Conservation (phyloP, 2,329 filamentous ascomycete genomes). For the Penicillium sp. region DNA sequence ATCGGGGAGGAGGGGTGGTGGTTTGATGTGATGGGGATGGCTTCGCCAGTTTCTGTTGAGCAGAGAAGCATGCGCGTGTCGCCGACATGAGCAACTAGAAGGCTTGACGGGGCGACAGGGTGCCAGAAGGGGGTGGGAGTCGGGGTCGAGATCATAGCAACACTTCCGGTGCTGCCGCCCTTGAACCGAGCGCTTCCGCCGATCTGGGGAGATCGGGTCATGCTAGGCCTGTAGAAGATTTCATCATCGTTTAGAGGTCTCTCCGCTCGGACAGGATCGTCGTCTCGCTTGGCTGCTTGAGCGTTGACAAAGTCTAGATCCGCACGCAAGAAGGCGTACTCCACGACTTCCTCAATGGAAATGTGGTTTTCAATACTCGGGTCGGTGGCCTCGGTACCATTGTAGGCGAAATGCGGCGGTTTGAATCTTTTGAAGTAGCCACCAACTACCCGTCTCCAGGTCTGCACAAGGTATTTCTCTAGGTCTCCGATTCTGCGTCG, state of each 20-base stretch:
- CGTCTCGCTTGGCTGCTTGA: slow-evolving; percentile 76
- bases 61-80: slow-evolving; percentile 90
- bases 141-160: slow-evolving; percentile 87
- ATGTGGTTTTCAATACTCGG: slow-evolving; percentile 35
- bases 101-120: slow-evolving; percentile 75
- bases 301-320: slow-evolving; percentile 92
- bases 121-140: slow-evolving; percentile 95
- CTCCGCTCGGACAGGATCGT: slow-evolving; percentile 69
- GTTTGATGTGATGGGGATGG: slow-evolving; percentile 79
- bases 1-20: slow-evolving; percentile 87
- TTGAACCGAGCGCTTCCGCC: slow-evolving; percentile 78
- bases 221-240: slow-evolving; percentile 66
- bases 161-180: slow-evolving; percentile 86
- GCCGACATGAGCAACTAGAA: slow-evolving; percentile 86
- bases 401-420: slow-evolving; percentile 69
- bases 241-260: slow-evolving; percentile 80
- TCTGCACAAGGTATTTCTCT: slow-evolving; percentile 67
- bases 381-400: slow-evolving; percentile 23
- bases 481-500: slow-evolving; percentile 63
- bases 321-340: slow-evolving; percentile 89
- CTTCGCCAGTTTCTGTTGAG: slow-evolving; percentile 75
- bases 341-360: slow-evolving; percentile 60
- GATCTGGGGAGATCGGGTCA: slow-evolving; percentile 52
- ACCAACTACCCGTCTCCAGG: slow-evolving; percentile 81
- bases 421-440: slow-evolving; percentile 93